Evolutionary conservation across 176 grass and related monocot genomes (phyloP).

Genomic region (Stipa capillata): DNA sequence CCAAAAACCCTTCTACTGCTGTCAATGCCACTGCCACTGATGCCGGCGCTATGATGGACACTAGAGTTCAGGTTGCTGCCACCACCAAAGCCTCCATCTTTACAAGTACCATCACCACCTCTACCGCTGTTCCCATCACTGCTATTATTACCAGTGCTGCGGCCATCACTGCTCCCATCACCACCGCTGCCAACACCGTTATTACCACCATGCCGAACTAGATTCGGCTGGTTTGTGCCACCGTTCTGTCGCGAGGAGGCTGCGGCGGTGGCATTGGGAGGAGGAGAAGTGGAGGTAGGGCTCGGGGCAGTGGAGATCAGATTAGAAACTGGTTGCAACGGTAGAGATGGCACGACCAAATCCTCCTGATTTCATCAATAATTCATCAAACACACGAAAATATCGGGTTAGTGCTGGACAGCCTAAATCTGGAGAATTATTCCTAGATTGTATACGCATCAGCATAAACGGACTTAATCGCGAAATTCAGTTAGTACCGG

Average conservation of each 20-base stretch:
- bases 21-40: not conserved
- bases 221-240: conserved; percentile 18
- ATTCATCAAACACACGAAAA: conserved; percentile 22
- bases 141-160: conserved; percentile 8
- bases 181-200: not conserved
- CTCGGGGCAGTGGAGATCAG: conserved; percentile 28
- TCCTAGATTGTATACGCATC: not conserved
- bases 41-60: not conserved
- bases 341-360: conserved; percentile 1
- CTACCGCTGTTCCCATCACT: conserved; percentile 22
- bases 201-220: conserved; percentile 7
- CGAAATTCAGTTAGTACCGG: conserved; percentile 58
- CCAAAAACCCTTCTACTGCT: not conserved
- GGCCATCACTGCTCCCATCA: not conserved
- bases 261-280: not conserved
- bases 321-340: not conserved
- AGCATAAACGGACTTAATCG: not conserved
- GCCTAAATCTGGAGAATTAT: not conserved
- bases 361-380: conserved; percentile 35
- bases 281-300: conserved; percentile 18
- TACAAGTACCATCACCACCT: conserved; percentile 21
- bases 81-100: not conserved
- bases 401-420: not conserved
- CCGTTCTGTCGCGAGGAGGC: not conserved
- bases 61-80: not conserved